A percentile compares a stretch with the other conserved stretches of the same genome.
Conservation (phyloP, 2,329 filamentous ascomycete species). For the Fusarium coffeatum region DNA sequence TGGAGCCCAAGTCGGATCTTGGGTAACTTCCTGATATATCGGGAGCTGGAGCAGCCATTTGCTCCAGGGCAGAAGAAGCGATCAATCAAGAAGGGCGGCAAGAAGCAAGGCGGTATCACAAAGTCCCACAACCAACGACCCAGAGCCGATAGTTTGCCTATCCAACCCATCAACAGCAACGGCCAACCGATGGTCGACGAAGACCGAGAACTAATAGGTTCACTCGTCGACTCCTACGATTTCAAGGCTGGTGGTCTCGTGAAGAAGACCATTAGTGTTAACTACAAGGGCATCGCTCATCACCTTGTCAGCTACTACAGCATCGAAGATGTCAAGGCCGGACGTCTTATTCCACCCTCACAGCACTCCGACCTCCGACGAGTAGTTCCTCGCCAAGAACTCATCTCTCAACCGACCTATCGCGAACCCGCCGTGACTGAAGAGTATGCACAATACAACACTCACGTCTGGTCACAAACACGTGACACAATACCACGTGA, state of each 20-base stretch:
- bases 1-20: conserved; percentile 92
- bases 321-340: conserved; percentile 78
- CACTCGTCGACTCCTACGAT: conserved; percentile 87
- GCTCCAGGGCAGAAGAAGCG: conserved; percentile 87
- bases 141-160: not conserved
- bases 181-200: conserved; percentile 41
- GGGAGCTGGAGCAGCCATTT: conserved; percentile 82
- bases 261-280: conserved; percentile 93
- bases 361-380: conserved; percentile 52
- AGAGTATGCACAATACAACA: not conserved
- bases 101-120: conserved; percentile 52
- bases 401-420: not conserved
- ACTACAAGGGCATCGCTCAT: conserved; percentile 78
- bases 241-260: conserved; percentile 86
- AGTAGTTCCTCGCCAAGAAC: not conserved
- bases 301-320: conserved; percentile 92
- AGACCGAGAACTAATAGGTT: conserved; percentile 73
- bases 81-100: conserved; percentile 77
- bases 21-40: conserved; percentile 86
- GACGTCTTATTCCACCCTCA: conserved; percentile 68
- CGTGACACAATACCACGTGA: not conserved
- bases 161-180: not conserved
- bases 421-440: not conserved
- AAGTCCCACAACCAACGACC: conserved; percentile 47
- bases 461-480: not conserved